These are phyloP conservation scores for Arabis hirsuta DNA, from an alignment of 345 rosid species.

Conservation along the genomic window DNA sequence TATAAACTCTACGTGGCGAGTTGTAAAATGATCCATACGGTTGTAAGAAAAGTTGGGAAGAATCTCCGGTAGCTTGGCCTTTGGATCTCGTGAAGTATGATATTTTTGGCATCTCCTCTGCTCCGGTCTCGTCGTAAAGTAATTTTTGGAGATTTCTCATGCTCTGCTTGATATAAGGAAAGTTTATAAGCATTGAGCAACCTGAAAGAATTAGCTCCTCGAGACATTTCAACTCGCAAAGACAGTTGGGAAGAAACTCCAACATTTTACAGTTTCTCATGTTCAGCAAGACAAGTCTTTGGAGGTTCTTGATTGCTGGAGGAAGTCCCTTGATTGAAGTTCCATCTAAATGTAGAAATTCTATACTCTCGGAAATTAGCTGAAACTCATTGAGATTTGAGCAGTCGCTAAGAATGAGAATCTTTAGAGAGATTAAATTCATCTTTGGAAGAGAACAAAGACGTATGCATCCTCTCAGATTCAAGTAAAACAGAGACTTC, in stretches of 20 bases:
- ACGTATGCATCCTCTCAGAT: slow-evolving; percentile 7
- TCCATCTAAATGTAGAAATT: slow-evolving; percentile 13
- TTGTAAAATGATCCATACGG: background rate
- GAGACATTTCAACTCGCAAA: background rate
- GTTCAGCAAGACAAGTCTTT: slow-evolving; percentile 16
- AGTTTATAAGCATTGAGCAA: background rate
- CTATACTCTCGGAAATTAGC: slow-evolving; percentile 12
- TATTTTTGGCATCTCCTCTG: background rate
- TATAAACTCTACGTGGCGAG: background rate
- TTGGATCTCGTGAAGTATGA: background rate
- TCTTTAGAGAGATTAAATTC: background rate
- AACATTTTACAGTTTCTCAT: slow-evolving; percentile 15
- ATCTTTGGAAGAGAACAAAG: background rate
- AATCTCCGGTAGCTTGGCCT: background rate
- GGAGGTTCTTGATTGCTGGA: background rate
- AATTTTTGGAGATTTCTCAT: background rate
- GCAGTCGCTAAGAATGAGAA: slow-evolving; percentile 34
- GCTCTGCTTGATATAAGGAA: background rate
- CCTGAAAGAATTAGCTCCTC: slow-evolving; percentile 15
- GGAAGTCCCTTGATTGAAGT: slow-evolving; percentile 33
- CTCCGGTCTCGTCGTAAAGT: background rate
- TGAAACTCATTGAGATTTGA: slow-evolving; percentile 24
- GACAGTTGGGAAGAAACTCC: background rate
- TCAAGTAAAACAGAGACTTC: background rate
- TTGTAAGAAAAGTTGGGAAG: background rate